phyloP scores from a whole-genome alignment of 768 basidiomycete species.

The Pulveroboletus ravenelii region DNA sequence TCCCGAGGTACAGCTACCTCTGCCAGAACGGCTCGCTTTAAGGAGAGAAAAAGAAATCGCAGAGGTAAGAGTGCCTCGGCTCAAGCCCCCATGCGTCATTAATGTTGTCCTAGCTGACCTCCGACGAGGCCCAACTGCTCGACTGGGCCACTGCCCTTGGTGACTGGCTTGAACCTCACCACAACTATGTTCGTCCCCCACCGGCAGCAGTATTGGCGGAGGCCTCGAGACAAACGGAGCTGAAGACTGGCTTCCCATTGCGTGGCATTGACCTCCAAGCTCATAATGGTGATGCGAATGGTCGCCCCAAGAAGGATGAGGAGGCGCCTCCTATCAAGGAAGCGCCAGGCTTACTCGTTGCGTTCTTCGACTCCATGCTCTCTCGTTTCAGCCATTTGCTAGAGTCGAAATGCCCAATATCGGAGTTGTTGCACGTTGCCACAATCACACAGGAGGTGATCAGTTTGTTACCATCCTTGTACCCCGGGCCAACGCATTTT shows the following conservation, averaged over 20 bases:
- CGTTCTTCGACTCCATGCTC: constrained; percentile 62
- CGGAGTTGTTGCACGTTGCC: constrained; percentile 66
- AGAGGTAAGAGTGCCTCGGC: constrained; percentile 39
- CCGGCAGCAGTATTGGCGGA: constrained; percentile 68
- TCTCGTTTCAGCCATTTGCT: constrained; percentile 45
- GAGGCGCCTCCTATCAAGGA: constrained; percentile 64
- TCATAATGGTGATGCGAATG: constrained; percentile 31
- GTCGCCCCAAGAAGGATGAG: constrained; percentile 62
- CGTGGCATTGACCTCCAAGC: constrained; percentile 53
- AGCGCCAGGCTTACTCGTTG: constrained; percentile 47
- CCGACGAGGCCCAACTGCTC: constrained; percentile 54
- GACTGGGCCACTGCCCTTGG: constrained; percentile 59
- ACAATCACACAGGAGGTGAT: constrained; percentile 70
- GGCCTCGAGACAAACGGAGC: constrained; percentile 65
- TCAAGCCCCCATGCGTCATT: neutral
- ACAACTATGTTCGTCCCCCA: constrained; percentile 67
- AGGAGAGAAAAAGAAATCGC: constrained; percentile 47
- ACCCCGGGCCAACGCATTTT: neutral
- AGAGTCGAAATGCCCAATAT: constrained; percentile 37
- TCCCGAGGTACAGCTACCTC: constrained; percentile 44
- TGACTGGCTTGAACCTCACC: constrained; percentile 75
- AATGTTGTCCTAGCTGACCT: constrained; percentile 49
- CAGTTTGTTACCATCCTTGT: neutral
- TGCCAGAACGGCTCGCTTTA: constrained; percentile 55
- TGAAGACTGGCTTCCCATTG: constrained; percentile 64